Percentiles rank a stretch among this genome's conserved stretches.
These are phyloP conservation scores for Fusarium falciforme DNA, from an alignment of 2,329 filamentous ascomycete species.

Conservation along the genomic window DNA sequence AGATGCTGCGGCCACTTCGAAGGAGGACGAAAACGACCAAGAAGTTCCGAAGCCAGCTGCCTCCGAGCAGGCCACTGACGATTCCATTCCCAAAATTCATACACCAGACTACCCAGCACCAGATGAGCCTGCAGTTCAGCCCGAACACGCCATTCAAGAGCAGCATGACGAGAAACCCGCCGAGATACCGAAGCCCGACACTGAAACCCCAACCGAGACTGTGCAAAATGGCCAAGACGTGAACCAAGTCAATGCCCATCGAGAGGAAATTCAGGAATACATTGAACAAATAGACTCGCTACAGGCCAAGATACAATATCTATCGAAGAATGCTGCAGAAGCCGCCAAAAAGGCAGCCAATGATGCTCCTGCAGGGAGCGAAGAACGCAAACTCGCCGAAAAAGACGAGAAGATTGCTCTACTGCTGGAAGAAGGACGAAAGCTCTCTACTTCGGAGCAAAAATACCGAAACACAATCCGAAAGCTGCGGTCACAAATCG, in stretches of 20 bases:
- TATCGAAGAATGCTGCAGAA: slow-evolving; percentile 83
- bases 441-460: slow-evolving; percentile 86
- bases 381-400: slow-evolving; percentile 84
- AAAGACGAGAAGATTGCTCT: slow-evolving; percentile 92
- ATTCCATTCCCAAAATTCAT: slow-evolving; percentile 5
- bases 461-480: slow-evolving; percentile 86
- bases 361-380: slow-evolving; percentile 71
- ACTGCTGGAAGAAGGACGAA: slow-evolving; percentile 92
- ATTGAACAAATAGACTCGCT: slow-evolving; percentile 92
- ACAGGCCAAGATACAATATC: slow-evolving; percentile 89
- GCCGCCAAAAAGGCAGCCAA: slow-evolving; percentile 76
- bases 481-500: slow-evolving; percentile 76
- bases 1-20: background rate
- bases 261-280: slow-evolving; percentile 85
- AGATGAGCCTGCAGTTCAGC: slow-evolving; percentile 3
- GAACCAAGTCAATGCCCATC: slow-evolving; percentile 47
- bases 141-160: background rate
- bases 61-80: slow-evolving; percentile 14
- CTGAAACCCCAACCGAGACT: background rate
- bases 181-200: background rate
- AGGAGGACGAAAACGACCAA: slow-evolving; percentile 8
- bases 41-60: background rate
- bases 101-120: slow-evolving; percentile 1
- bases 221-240: slow-evolving; percentile 31
- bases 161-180: background rate